A percentile compares a stretch with the other conserved stretches of the same genome.
Evolutionary conservation across 176 grass and related monocot species (phyloP).

Genomic region (Carex cristatella): DNA sequence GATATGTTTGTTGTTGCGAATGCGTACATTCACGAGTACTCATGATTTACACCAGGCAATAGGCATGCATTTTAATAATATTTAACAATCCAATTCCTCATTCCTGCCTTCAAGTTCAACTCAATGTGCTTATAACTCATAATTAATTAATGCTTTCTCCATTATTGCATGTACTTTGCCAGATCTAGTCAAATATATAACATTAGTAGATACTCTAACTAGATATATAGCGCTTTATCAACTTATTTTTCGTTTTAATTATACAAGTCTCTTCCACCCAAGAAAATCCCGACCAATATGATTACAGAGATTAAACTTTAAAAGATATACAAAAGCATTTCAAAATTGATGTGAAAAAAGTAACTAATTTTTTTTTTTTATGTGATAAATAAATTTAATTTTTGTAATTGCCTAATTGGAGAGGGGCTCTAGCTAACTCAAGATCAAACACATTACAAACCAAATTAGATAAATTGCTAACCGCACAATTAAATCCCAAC

Average conservation of each 20-base stretch:
- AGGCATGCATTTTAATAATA: background rate
- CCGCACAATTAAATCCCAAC: background rate
- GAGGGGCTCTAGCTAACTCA: background rate
- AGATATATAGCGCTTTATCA: no score
- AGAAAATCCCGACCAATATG: no score
- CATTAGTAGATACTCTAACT: background rate
- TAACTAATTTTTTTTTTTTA: no score
- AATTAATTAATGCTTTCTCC: background rate
- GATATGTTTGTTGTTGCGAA: background rate
- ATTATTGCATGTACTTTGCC: background rate
- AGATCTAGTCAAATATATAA: background rate
- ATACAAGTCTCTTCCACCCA: no score
- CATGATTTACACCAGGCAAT: constrained; percentile 1
- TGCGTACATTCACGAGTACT: background rate
- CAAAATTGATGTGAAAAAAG: no score
- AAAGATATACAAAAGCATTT: no score
- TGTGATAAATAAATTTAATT: no score
- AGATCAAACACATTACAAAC: background rate
- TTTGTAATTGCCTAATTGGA: no score
- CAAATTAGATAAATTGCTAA: constrained; percentile 1
- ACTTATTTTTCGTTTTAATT: no score
- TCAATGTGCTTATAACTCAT: background rate
- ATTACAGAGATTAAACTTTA: no score
- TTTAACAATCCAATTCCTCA: background rate
- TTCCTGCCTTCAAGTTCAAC: background rate